Evolutionary conservation across 257 asterid genomes (phyloP).

Genomic region (Fraxinus americana): DNA sequence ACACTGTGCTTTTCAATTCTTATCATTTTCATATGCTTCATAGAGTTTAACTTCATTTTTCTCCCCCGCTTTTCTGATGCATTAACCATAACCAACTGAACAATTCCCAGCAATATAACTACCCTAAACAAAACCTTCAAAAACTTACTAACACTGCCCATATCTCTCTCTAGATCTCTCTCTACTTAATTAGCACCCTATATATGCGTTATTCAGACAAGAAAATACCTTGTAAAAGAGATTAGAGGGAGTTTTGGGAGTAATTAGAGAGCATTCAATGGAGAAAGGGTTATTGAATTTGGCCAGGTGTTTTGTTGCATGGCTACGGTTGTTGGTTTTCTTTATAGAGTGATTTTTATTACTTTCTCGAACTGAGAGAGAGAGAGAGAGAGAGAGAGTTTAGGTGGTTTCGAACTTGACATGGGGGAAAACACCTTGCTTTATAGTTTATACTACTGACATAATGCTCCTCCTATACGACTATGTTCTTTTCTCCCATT

Average conservation of each 20-base stretch:
- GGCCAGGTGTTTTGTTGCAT: conserved; percentile 34
- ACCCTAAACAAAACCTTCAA: conserved; percentile 37
- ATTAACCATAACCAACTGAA: conserved; percentile 38
- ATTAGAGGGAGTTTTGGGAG: neutral
- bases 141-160: conserved; percentile 30
- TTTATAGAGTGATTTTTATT: conserved; percentile 57
- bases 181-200: neutral
- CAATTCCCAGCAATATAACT: conserved; percentile 33
- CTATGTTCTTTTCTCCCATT: conserved; percentile 12
- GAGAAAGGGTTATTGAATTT: neutral
- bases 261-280: neutral
- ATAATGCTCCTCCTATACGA: neutral
- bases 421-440: conserved; percentile 26
- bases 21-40: conserved; percentile 12
- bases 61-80: conserved; percentile 26
- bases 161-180: neutral
- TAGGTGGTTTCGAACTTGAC: conserved; percentile 11
- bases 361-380: conserved; percentile 52
- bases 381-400: conserved; percentile 12
- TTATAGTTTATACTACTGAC: conserved; percentile 37
- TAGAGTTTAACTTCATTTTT: conserved; percentile 5
- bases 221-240: neutral
- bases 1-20: conserved; percentile 19
- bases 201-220: too few species aligned
- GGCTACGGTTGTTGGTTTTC: conserved; percentile 47